A percentile compares a stretch with the other conserved stretches of the same genome.
Evolutionary conservation across 768 basidiomycete species (phyloP).

Genomic region (Nevesoporus exiguus): DNA sequence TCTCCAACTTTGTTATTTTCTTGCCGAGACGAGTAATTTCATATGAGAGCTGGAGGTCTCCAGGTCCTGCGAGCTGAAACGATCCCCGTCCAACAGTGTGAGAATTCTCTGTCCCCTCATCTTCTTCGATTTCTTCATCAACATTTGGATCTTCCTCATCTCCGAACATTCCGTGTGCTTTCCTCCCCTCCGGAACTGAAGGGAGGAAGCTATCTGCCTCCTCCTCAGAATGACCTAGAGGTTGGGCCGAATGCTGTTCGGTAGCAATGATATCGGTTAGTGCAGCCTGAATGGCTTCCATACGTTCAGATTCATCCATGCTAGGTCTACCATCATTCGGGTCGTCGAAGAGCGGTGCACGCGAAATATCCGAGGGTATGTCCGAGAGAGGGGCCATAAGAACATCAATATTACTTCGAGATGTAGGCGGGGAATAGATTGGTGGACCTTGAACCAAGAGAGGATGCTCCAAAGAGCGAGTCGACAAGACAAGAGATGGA

Average conservation of each 20-base stretch:
- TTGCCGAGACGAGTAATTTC: constrained; percentile 79
- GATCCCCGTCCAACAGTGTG: constrained; percentile 42
- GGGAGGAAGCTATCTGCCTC: constrained; percentile 5
- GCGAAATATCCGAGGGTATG: constrained; percentile 46
- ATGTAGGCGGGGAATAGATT: constrained; percentile 17
- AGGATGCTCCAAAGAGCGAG: constrained; percentile 14
- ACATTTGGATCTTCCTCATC: constrained; percentile 38
- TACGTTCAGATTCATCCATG: constrained; percentile 71
- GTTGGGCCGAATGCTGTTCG: constrained; percentile 51
- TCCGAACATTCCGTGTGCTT: constrained; percentile 31
- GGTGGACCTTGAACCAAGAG: constrained; percentile 18
- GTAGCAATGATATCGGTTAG: constrained; percentile 93
- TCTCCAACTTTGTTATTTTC: constrained; percentile 71
- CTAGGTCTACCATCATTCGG: constrained; percentile 57
- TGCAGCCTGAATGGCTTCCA: constrained; percentile 96
- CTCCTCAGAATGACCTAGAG: constrained; percentile 9
- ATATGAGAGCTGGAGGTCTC: constrained; percentile 82
- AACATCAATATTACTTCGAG: constrained; percentile 63
- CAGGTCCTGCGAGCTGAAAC: constrained; percentile 79
- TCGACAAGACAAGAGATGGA: constrained; percentile 28
- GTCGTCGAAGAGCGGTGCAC: constrained; percentile 79
- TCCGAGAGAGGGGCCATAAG: constrained; percentile 73
- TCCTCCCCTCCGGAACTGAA: constrained; percentile 12
- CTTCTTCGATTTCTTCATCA: constrained; percentile 49
- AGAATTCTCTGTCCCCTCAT: constrained; percentile 23